Evolutionary conservation across 352 stramenopile genomes (phyloP).

Genomic region (Phytopythium boreale): DNA sequence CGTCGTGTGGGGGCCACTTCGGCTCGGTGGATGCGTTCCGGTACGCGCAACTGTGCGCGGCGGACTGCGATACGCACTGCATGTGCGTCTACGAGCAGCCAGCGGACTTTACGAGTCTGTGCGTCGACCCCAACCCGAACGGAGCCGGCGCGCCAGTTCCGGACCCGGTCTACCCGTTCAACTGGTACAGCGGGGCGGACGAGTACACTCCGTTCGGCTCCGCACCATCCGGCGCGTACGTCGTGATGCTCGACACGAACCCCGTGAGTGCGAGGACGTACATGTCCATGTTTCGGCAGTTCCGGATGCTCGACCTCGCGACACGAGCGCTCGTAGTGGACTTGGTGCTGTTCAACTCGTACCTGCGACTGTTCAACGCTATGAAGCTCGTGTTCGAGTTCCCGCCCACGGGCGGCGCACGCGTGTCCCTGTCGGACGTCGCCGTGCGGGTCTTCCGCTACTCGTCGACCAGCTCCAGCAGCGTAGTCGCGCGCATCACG

Average conservation of each 20-base stretch:
- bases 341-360: slow-evolving; percentile 62
- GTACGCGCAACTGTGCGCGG: slow-evolving; percentile 38
- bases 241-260: slow-evolving; percentile 49
- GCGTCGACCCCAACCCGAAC: slow-evolving; percentile 49
- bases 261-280: slow-evolving; percentile 18
- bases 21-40: slow-evolving; percentile 50
- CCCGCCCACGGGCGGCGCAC: slow-evolving; percentile 50
- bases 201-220: slow-evolving; percentile 18
- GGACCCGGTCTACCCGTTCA: slow-evolving; percentile 43
- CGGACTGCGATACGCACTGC: slow-evolving; percentile 49
- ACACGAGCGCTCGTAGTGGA: slow-evolving; percentile 63
- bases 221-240: slow-evolving; percentile 43
- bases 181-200: slow-evolving; percentile 34
- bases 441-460: slow-evolving; percentile 58
- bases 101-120: slow-evolving; percentile 33
- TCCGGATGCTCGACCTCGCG: slow-evolving; percentile 55
- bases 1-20: slow-evolving; percentile 43
- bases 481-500: slow-evolving; percentile 22
- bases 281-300: slow-evolving; percentile 29
- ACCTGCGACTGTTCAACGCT: slow-evolving; percentile 61
- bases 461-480: slow-evolving; percentile 22
- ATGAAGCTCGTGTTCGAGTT: slow-evolving; percentile 65
- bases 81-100: slow-evolving; percentile 70
- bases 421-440: slow-evolving; percentile 38
- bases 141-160: slow-evolving; percentile 28